phyloP scores from a whole-genome alignment of 139 green algal species.

The Auxenochlorella pyrenoidosa region DNA sequence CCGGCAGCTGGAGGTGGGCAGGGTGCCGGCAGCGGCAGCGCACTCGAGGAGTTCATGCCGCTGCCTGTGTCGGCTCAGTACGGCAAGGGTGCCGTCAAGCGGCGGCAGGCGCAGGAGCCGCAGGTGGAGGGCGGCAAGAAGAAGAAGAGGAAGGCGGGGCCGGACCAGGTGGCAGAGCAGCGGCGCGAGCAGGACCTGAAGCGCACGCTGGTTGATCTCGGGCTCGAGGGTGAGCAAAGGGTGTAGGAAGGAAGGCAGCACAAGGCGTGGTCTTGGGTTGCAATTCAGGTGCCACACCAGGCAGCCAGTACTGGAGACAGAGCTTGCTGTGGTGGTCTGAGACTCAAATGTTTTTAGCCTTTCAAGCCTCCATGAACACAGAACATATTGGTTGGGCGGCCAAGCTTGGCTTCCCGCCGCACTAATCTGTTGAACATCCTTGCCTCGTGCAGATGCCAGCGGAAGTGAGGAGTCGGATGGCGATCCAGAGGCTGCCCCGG shows the following conservation, averaged over 20 bases:
- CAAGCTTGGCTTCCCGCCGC: background rate
- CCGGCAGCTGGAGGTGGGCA: background rate
- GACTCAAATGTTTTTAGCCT: too few relatives aligned
- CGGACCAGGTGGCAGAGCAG: background rate
- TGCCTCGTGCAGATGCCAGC: conserved; percentile 13
- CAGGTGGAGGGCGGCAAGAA: conserved; percentile 1
- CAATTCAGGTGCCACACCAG: too few relatives aligned
- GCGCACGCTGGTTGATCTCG: conserved; percentile 30
- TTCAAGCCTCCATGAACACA: too few relatives aligned
- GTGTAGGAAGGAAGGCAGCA: too few relatives aligned
- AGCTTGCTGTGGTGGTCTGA: too few relatives aligned
- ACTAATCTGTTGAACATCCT: background rate
- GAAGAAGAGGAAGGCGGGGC: conserved; percentile 18
- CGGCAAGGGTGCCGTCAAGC: conserved; percentile 20
- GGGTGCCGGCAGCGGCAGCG: background rate
- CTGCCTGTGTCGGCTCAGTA: conserved; percentile 56
- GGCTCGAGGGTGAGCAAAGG: conserved; percentile 24
- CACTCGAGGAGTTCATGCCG: conserved; percentile 57
- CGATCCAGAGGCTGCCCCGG: background rate
- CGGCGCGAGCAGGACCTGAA: conserved; percentile 14
- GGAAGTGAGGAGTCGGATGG: background rate
- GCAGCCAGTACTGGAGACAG: too few relatives aligned
- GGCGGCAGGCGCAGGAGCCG: conserved; percentile 13
- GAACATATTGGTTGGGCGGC: too few relatives aligned
- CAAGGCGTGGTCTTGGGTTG: too few relatives aligned